These are phyloP conservation scores for Saccharomyces hybrid DNA, from an alignment of 1,139 yeast species.

Conservation along the genomic window DNA sequence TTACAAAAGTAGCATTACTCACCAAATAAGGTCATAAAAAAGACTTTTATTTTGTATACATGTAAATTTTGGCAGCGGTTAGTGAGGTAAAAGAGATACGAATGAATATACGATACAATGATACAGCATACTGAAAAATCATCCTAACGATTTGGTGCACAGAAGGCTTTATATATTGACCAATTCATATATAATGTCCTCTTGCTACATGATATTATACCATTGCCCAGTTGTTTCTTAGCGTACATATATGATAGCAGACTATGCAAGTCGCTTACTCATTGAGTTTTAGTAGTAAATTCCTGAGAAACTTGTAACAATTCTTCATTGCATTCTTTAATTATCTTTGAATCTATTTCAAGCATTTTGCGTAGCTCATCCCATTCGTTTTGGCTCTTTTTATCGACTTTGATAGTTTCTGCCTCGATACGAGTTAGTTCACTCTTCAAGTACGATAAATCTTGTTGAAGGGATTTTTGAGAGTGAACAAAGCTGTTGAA, in stretches of 20 bases:
- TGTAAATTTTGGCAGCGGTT: too few relatives aligned
- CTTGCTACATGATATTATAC: neutral
- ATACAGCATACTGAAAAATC: neutral
- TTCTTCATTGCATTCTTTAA: constrained; percentile 21
- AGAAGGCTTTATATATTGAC: neutral
- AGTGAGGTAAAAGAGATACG: too few relatives aligned
- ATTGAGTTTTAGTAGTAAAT: neutral
- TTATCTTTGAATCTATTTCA: constrained; percentile 19
- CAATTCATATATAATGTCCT: neutral
- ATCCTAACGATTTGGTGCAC: neutral
- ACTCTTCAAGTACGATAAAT: constrained; percentile 9
- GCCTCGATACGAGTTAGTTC: constrained; percentile 7
- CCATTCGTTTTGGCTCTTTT: constrained; percentile 17
- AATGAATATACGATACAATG: neutral
- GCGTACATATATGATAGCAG: neutral
- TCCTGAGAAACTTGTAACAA: constrained; percentile 6
- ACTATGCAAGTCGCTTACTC: neutral
- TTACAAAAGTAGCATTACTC: too few relatives aligned
- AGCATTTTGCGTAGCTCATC: constrained; percentile 21
- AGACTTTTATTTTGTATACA: too few relatives aligned
- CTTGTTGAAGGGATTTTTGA: constrained; percentile 13
- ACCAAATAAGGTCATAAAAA: too few relatives aligned
- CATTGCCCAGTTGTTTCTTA: neutral
- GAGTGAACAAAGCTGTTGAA: constrained; percentile 31
- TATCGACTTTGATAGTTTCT: neutral